Evolutionary conservation across 176 grass and related monocot species (phyloP), one percentile per base, ranked within the genome.

Genomic region (Otatea glauca): DNA sequence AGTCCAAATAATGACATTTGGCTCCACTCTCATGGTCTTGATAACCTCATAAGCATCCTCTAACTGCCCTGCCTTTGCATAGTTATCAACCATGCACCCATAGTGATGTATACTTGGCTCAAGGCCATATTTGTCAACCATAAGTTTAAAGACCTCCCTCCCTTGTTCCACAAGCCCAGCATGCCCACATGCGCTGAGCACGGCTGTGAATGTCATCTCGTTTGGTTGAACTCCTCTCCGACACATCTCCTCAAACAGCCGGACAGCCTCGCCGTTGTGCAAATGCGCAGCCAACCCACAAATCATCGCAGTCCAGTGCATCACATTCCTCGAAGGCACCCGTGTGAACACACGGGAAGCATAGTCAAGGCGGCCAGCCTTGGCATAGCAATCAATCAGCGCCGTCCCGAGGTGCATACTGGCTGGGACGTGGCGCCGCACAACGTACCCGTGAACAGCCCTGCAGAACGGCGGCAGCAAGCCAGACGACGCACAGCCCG

Each of bases 31-130:
- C 92, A 91, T 91, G 76, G 73, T 87, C 87, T 91, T 83, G 47
- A 94, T 89, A 64, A 91, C 82, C 50, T 83, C 77, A 23, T 85
- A 91, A 32, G 92, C 89, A 50, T 85, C 92, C 76, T 94, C 84
- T 61, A 94, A 64, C 21, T 67, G 54, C 72, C 89, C 92, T 38
- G 86, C 86, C 66, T 91, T 94, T n/a, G 86, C 86, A 54, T 85
- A 89, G 39, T 91, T 83, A 86, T 91, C 86, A 78, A 91, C 89
- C 81, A 94, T 89, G 89, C 92, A 94, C 1, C 86, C 92, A 47
- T 89, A 94, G 68, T 94, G 92, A 21, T 91, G 65, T 84, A 94
- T 82, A 67, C 21, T 80, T 4, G 92, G 92, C 84, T 91, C 80
- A 47, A 84, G 17, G 20, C 68, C 72, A 43, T 84, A 94, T 17